phyloP scores from a whole-genome alignment of 2,329 filamentous ascomycete species.

The Aphanoascus verrucosus region DNA sequence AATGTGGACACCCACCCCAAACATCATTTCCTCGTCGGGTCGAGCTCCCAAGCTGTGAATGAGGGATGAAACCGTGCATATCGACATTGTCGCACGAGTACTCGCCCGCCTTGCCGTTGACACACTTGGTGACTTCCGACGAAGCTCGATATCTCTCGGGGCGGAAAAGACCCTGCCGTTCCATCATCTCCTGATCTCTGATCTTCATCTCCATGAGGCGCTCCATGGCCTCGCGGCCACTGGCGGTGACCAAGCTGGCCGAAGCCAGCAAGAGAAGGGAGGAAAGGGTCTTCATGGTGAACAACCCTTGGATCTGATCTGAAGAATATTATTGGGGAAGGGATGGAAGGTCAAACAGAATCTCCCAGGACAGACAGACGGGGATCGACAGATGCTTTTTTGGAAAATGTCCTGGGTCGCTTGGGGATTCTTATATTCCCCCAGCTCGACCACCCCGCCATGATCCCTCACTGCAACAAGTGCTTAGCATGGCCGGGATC shows the following conservation, averaged over 20 bases:
- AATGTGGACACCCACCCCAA: constrained; percentile 21
- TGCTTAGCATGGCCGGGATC: neutral
- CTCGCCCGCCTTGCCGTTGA: constrained; percentile 27
- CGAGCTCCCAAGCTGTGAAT: constrained; percentile 30
- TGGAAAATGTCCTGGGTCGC: neutral
- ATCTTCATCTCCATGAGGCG: constrained; percentile 18
- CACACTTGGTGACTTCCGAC: constrained; percentile 17
- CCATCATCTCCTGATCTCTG: constrained; percentile 9
- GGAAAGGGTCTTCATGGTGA: constrained; percentile 13
- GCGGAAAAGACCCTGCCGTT: constrained; percentile 11
- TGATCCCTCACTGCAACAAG: neutral
- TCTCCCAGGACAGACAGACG: neutral
- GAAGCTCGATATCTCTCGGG: constrained; percentile 10
- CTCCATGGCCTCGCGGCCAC: constrained; percentile 12
- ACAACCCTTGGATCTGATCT: neutral
- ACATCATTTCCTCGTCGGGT: constrained; percentile 32
- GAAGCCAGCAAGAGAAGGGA: constrained; percentile 12
- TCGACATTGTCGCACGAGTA: constrained; percentile 33
- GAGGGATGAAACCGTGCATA: constrained; percentile 31
- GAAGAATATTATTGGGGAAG: no score
- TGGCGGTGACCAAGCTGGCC: constrained; percentile 12
- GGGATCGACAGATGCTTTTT: neutral
- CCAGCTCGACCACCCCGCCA: neutral
- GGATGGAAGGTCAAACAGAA: neutral
- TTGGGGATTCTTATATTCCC: constrained; percentile 2